Evolutionary conservation across 2,329 filamentous ascomycete species (phyloP).

Genomic region (Madurella mycetomatis): DNA sequence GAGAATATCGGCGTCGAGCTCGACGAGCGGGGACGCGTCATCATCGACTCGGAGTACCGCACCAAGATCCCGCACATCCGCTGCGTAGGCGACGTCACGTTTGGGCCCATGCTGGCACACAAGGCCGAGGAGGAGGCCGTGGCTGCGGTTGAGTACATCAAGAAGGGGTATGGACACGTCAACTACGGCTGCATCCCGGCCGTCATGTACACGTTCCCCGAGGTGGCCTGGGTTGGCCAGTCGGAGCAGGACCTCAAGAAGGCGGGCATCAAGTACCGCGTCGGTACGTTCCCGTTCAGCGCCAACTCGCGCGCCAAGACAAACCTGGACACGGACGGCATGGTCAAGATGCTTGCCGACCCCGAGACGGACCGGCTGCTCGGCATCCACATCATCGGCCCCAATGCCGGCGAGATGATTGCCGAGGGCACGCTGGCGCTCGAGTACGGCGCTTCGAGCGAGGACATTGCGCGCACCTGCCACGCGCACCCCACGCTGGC

Average conservation of each 20-base stretch:
- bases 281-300: slow-evolving; percentile 93
- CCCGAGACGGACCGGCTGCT: slow-evolving; percentile 94
- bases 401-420: slow-evolving; percentile 98
- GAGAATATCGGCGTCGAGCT: slow-evolving; percentile 91
- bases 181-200: slow-evolving; percentile 98
- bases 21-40: slow-evolving; percentile 88
- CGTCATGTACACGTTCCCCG: slow-evolving; percentile 99
- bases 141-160: slow-evolving; percentile 92
- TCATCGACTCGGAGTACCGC: slow-evolving; percentile 98
- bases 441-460: slow-evolving; percentile 92
- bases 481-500: slow-evolving; percentile 95
- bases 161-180: slow-evolving; percentile 96
- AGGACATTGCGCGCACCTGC: slow-evolving; percentile 91
- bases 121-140: slow-evolving; percentile 99
- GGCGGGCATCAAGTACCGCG: slow-evolving; percentile 82
- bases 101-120: slow-evolving; percentile 98
- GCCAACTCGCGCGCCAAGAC: slow-evolving; percentile 99
- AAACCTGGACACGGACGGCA: slow-evolving; percentile 89
- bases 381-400: slow-evolving; percentile 92
- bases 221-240: slow-evolving; percentile 98
- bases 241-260: slow-evolving; percentile 94
- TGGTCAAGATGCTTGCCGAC: slow-evolving; percentile 96
- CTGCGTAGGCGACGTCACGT: slow-evolving; percentile 92
- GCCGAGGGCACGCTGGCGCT: slow-evolving; percentile 92
- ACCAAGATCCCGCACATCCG: slow-evolving; percentile 97